phyloP scores from a whole-genome alignment of 495 filamentous ascomycete species.

The Penicillium odoratum region DNA sequence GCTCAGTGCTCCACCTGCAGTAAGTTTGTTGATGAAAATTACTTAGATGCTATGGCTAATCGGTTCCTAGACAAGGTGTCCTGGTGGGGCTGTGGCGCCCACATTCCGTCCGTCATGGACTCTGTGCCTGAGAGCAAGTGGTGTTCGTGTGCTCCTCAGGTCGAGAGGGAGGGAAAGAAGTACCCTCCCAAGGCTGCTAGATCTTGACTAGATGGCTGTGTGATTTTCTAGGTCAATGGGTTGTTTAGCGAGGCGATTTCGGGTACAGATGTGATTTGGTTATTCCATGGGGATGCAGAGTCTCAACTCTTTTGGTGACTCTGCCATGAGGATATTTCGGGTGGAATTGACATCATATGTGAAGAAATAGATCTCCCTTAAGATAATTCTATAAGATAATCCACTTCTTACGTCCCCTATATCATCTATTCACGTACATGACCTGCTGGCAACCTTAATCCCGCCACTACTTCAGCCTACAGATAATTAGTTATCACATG shows the following conservation, averaged over 20 bases:
- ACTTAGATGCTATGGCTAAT: slow-evolving; percentile 8
- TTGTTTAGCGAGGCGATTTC: background rate
- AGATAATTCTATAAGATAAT: too few relatives aligned
- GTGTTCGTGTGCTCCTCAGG: slow-evolving; percentile 64
- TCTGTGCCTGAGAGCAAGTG: slow-evolving; percentile 55
- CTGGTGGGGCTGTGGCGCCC: slow-evolving; percentile 72
- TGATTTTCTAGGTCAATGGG: slow-evolving; percentile 16
- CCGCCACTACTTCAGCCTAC: too few relatives aligned
- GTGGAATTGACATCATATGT: background rate
- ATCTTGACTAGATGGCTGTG: slow-evolving; percentile 33
- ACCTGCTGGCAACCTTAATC: too few relatives aligned
- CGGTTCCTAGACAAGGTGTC: slow-evolving; percentile 56
- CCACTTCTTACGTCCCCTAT: too few relatives aligned
- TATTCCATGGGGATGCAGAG: background rate
- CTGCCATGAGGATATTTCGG: background rate
- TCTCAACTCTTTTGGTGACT: background rate
- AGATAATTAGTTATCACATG: too few relatives aligned
- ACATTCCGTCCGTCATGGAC: slow-evolving; percentile 69
- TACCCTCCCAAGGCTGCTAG: slow-evolving; percentile 63
- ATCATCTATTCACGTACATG: too few relatives aligned
- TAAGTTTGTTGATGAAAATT: slow-evolving; percentile 25
- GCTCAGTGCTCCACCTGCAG: slow-evolving; percentile 51
- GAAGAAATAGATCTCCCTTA: too few relatives aligned
- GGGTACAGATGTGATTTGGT: background rate
- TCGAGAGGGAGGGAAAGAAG: slow-evolving; percentile 57